phyloP scores from a whole-genome alignment of 768 basidiomycete genomes.

The Galerina sulciceps region DNA sequence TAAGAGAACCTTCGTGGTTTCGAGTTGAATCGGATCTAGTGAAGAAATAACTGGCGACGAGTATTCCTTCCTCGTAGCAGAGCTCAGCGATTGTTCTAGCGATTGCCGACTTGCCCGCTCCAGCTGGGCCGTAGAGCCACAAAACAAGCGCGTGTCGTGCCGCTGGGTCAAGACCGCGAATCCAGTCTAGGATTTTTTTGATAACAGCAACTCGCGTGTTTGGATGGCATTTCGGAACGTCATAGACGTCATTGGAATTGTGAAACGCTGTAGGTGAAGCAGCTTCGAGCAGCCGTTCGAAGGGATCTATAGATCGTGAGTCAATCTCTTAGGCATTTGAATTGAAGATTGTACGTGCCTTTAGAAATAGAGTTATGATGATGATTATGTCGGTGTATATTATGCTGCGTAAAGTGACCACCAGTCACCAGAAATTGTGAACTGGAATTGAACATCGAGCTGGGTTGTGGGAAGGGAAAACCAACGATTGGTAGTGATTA shows the following conservation, averaged over 20 bases:
- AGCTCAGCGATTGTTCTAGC: conserved; percentile 10
- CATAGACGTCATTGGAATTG: conserved; percentile 10
- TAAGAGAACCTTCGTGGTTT: conserved; percentile 4
- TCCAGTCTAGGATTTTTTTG: conserved; percentile 14
- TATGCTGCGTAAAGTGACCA: too few species aligned
- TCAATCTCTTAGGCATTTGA: too few species aligned
- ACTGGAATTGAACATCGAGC: too few species aligned
- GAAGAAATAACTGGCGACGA: conserved; percentile 19
- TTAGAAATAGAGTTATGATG: too few species aligned
- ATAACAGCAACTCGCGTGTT: conserved; percentile 14
- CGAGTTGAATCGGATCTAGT: conserved; percentile 2
- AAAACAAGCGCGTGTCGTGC: conserved; percentile 6
- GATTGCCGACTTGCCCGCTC: conserved; percentile 21
- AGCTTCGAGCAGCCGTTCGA: background rate
- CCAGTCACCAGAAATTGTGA: too few species aligned
- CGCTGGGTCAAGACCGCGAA: background rate
- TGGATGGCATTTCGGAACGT: conserved; percentile 16
- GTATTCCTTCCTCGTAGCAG: background rate
- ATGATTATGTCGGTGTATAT: too few species aligned
- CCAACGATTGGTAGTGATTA: too few species aligned
- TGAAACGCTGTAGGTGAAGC: conserved; percentile 12
- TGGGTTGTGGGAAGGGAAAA: too few species aligned
- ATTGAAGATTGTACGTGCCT: too few species aligned
- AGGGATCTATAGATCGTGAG: background rate
- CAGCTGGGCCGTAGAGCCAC: conserved; percentile 20